Conservation (phyloP, 2,329 filamentous ascomycete species). For the Gremmenia infestans region DNA sequence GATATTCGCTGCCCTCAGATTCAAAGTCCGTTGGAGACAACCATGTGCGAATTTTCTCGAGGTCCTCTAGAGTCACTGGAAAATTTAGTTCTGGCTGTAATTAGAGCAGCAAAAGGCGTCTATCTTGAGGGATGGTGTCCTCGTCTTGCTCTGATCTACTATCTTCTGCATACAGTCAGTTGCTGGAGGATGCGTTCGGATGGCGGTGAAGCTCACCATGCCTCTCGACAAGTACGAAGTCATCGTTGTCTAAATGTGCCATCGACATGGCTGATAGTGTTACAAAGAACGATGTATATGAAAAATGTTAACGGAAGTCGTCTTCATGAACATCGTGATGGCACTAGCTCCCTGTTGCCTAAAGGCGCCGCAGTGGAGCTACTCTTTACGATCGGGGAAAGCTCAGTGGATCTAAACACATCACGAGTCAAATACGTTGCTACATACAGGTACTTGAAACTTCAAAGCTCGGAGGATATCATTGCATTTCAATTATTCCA, state of each 20-base stretch:
- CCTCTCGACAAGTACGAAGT: not conserved
- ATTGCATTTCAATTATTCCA: no score
- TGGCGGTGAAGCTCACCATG: not conserved
- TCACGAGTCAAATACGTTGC: no score
- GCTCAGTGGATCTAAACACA: no score
- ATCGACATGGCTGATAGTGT: no score
- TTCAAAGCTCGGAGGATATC: no score
- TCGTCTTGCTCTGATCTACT: not conserved
- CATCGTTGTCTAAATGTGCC: not conserved
- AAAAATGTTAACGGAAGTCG: no score
- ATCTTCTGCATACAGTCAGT: not conserved
- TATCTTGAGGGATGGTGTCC: not conserved
- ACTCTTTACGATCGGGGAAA: no score
- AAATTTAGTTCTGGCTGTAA: not conserved
- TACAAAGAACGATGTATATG: no score
- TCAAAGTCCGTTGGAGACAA: slow-evolving; percentile 5
- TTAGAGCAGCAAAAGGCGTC: not conserved
- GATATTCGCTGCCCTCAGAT: slow-evolving; percentile 2
- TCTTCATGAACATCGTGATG: no score
- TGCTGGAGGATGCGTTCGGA: not conserved
- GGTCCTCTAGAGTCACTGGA: not conserved
- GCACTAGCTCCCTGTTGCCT: no score
- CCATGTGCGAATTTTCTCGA: not conserved
- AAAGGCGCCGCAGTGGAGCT: no score
- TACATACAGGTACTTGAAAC: no score